Percentiles rank a stretch among this genome's conserved stretches.
These are phyloP conservation scores for Phytophthora constricta DNA, from an alignment of 352 stramenopile genomes.

Conservation along the genomic window DNA sequence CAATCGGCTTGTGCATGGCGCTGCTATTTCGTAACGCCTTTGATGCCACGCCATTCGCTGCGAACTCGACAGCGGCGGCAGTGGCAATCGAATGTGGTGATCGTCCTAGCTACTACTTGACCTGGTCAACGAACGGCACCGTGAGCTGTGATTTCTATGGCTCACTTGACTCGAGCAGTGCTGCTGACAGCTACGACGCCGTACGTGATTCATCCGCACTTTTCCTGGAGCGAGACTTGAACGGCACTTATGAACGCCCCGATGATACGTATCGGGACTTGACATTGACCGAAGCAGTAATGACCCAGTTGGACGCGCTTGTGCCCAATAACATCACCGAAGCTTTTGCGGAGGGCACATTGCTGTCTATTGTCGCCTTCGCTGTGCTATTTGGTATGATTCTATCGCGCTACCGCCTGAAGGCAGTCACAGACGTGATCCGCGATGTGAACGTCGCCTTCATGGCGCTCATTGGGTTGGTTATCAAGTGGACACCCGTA, in stretches of 20 bases:
- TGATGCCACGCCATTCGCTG: background rate
- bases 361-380: conserved; percentile 49
- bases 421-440: conserved; percentile 30
- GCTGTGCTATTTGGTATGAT: conserved; percentile 41
- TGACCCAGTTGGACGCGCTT: conserved; percentile 30
- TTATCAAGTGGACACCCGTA: conserved; percentile 53
- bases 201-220: background rate
- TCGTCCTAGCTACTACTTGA: conserved; percentile 7
- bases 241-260: conserved; percentile 14
- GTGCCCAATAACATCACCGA: conserved; percentile 44
- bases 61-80: background rate
- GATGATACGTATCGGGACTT: conserved; percentile 3
- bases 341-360: conserved; percentile 35
- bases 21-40: conserved; percentile 33
- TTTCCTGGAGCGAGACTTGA: conserved; percentile 24
- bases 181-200: background rate
- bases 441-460: conserved; percentile 45
- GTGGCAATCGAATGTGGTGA: conserved; percentile 14
- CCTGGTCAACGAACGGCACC: conserved; percentile 6
- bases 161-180: background rate
- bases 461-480: conserved; percentile 45
- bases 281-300: conserved; percentile 26
- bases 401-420: background rate
- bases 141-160: conserved; percentile 16
- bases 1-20: conserved; percentile 27